These are phyloP conservation scores for Phascolomyces articulosus DNA, from an alignment of 371 early-diverging fungal genomes.

Conservation along the genomic window DNA sequence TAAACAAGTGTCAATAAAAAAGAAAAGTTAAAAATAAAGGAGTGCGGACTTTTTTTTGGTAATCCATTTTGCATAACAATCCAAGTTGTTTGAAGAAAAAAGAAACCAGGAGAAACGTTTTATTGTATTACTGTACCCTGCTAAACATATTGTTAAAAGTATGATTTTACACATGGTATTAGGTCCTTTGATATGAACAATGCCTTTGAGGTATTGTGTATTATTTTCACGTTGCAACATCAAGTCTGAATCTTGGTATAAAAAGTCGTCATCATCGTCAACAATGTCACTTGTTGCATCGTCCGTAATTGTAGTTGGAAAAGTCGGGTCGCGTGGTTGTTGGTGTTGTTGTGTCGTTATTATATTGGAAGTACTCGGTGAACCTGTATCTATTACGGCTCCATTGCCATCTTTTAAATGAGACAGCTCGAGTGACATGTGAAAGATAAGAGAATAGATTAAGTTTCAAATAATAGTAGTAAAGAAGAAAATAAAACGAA, in stretches of 20 bases:
- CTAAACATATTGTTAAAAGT: conserved; percentile 47
- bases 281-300: neutral
- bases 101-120: too few relatives aligned
- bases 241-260: conserved; percentile 7
- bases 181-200: conserved; percentile 33
- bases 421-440: neutral
- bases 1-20: conserved; percentile 10
- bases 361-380: neutral
- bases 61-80: too few relatives aligned
- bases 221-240: conserved; percentile 4
- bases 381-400: neutral
- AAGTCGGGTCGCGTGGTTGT: neutral
- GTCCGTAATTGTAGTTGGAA: neutral
- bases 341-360: neutral
- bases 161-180: conserved; percentile 38
- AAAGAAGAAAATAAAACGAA: neutral
- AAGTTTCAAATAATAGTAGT: neutral
- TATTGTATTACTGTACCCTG: conserved; percentile 26
- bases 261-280: conserved; percentile 16
- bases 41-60: conserved; percentile 6
- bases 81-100: neutral
- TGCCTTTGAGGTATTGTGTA: conserved; percentile 17
- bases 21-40: neutral
- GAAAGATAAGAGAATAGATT: neutral
- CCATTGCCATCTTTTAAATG: neutral